These are phyloP conservation scores for Chaetomiaceae sp. DNA, from an alignment of 2,329 filamentous ascomycete genomes.

Conservation along the genomic window DNA sequence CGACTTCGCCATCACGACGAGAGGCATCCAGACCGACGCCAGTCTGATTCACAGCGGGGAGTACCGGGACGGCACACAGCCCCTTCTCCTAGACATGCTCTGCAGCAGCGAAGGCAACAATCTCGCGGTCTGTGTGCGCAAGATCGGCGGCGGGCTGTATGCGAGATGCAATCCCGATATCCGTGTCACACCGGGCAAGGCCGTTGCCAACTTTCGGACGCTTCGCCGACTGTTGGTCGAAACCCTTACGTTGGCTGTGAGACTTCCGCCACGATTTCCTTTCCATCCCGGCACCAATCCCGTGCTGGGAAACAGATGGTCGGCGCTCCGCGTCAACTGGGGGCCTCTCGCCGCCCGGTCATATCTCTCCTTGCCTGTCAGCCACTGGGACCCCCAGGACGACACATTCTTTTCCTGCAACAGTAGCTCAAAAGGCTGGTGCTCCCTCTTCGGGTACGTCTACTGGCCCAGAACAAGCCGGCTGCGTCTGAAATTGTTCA, in stretches of 20 bases:
- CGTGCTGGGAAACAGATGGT: not conserved
- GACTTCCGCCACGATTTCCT: not conserved
- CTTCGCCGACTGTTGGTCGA: not conserved
- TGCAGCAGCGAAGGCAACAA: not conserved
- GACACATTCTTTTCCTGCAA: not conserved
- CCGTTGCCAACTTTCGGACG: fast-evolving
- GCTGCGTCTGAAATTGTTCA: not conserved
- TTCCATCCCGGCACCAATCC: not conserved
- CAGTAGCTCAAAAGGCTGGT: not conserved
- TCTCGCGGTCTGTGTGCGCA: not conserved
- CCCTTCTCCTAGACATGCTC: not conserved
- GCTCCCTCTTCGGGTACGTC: not conserved
- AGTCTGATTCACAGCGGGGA: not conserved
- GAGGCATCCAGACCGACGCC: constrained; percentile 1
- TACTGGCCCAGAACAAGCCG: too few relatives aligned
- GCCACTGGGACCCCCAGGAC: not conserved
- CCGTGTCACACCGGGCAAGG: not conserved
- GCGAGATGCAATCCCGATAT: not conserved
- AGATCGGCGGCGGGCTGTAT: constrained; percentile 4
- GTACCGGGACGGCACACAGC: too few relatives aligned
- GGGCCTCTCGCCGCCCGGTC: not conserved
- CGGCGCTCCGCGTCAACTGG: not conserved
- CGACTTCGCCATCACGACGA: constrained; percentile 1
- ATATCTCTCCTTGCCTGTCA: not conserved
- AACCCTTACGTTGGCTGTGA: not conserved